phyloP scores from a whole-genome alignment of 73 alveolate genomes.

The Loxodes magnus region DNA sequence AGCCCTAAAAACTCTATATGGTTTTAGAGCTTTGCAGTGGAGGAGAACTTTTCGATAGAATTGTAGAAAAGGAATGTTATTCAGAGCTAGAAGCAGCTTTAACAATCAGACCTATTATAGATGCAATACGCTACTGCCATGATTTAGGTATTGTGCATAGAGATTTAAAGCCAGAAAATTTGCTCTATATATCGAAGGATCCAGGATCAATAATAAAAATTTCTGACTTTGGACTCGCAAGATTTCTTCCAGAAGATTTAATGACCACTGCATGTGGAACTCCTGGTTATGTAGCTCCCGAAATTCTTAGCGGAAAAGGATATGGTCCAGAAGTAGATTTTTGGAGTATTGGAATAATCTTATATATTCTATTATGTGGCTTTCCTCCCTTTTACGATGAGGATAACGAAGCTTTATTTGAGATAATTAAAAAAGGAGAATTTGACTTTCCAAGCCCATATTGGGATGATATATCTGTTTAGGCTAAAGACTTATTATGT shows the following conservation, averaged over 20 bases:
- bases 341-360: constrained; percentile 91
- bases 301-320: constrained; percentile 84
- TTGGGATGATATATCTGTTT: constrained; percentile 73
- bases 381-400: constrained; percentile 93
- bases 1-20: constrained; percentile 37
- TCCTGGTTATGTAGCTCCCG: constrained; percentile 98
- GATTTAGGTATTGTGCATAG: constrained; percentile 88
- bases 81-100: constrained; percentile 95
- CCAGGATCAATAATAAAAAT: constrained; percentile 77
- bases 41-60: constrained; percentile 83
- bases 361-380: constrained; percentile 87
- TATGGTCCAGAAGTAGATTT: constrained; percentile 90
- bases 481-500: constrained; percentile 68
- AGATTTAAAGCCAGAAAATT: constrained; percentile 96
- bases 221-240: constrained; percentile 94
- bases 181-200: constrained; percentile 81
- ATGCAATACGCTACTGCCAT: constrained; percentile 95
- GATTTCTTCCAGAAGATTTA: constrained; percentile 78
- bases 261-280: constrained; percentile 98
- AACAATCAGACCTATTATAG: constrained; percentile 89
- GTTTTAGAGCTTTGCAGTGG: constrained; percentile 79
- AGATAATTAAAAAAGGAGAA: constrained; percentile 59
- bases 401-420: constrained; percentile 65
- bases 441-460: constrained; percentile 73
- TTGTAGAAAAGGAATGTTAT: constrained; percentile 93